Percentiles rank a stretch among this genome's conserved stretches.
phyloP scores from a whole-genome alignment of 2,329 filamentous ascomycete genomes.

The Phoma herbarum region DNA sequence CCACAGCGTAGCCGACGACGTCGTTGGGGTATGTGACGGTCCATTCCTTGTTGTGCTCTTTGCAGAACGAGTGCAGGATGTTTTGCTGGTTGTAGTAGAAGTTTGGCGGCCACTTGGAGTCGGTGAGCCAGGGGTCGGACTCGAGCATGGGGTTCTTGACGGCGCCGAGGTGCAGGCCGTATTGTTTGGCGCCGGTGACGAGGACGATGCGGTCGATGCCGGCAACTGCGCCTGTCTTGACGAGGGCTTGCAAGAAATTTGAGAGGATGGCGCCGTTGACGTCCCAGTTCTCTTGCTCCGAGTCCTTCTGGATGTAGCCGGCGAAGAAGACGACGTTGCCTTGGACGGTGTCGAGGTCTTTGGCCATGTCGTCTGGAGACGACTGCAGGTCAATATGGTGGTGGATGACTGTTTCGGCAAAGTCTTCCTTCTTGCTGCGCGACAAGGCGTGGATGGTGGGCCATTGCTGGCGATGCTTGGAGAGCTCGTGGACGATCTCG shows the following conservation, averaged over 20 bases:
- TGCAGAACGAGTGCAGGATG: conserved; percentile 50
- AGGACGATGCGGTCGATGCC: not conserved
- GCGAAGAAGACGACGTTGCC: not conserved
- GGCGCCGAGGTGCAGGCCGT: conserved; percentile 57
- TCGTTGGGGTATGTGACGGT: conserved; percentile 57
- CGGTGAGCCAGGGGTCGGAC: conserved; percentile 56
- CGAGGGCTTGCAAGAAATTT: not conserved
- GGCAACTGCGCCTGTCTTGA: not conserved
- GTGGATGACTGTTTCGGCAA: not conserved
- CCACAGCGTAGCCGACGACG: conserved; percentile 55
- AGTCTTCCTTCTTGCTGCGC: not conserved
- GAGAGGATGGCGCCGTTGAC: not conserved
- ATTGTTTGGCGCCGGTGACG: conserved; percentile 60
- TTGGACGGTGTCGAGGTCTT: not conserved
- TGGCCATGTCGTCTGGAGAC: not conserved
- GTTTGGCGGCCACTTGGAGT: conserved; percentile 30
- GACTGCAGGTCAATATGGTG: not conserved
- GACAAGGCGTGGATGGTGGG: not conserved
- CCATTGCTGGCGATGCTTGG: not conserved
- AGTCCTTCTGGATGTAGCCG: not conserved
- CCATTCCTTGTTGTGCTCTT: conserved; percentile 51
- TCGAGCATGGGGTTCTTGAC: conserved; percentile 60
- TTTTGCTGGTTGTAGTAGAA: conserved; percentile 53
- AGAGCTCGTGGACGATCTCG: not conserved
- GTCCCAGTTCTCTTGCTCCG: not conserved